phyloP scores from a whole-genome alignment of 2,329 filamentous ascomycete genomes.

The Balansia obtecta region DNA sequence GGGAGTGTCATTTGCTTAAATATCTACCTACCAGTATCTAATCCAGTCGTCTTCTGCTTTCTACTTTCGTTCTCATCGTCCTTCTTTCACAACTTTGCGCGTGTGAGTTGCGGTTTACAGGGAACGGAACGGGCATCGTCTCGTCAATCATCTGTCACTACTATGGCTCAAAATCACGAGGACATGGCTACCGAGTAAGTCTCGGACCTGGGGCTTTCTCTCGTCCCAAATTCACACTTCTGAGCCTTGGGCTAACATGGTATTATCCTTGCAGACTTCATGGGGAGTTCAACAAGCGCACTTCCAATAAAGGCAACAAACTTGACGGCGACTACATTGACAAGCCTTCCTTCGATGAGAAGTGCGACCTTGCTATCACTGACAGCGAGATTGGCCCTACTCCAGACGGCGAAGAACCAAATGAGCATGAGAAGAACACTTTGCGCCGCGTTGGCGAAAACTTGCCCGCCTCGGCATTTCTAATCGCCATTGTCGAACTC shows the following conservation, averaged over 20 bases:
- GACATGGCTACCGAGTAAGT: conserved; percentile 21
- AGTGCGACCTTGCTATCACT: conserved; percentile 11
- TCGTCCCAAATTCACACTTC: neutral
- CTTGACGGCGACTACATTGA: conserved; percentile 14
- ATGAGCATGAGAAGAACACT: conserved; percentile 33
- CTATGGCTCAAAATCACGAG: conserved; percentile 23
- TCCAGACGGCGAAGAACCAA: conserved; percentile 39
- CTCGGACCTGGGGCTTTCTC: neutral
- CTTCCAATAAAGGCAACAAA: conserved; percentile 13
- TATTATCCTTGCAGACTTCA: conserved; percentile 13
- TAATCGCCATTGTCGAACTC: conserved; percentile 44
- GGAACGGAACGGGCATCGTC: neutral
- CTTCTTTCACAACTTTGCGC: neutral
- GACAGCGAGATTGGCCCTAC: conserved; percentile 19
- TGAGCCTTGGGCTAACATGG: too few relatives aligned
- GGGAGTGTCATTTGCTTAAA: neutral
- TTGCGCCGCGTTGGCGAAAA: conserved; percentile 42
- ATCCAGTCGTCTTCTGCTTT: neutral
- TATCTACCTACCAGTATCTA: neutral
- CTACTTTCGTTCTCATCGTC: neutral
- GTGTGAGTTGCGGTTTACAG: neutral
- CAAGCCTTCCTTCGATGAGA: conserved; percentile 11
- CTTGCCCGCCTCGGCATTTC: conserved; percentile 40
- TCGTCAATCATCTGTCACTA: neutral
- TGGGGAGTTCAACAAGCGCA: conserved; percentile 15